Evolutionary conservation across 192 early-diverging fungal species (phyloP).

Genomic region (Helicostylum pulchrum): DNA sequence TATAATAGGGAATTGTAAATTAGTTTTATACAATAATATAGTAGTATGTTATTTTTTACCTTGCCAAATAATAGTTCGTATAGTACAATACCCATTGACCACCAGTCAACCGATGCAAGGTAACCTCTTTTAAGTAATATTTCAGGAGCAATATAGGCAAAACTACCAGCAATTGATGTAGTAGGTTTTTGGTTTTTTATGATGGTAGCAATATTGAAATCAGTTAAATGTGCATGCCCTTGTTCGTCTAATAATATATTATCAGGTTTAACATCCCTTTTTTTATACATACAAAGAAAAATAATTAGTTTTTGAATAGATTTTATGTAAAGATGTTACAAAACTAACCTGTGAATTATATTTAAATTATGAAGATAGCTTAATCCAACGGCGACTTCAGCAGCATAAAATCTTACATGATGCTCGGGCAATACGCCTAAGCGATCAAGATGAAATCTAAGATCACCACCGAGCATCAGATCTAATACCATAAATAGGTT

Average conservation of each 20-base stretch:
- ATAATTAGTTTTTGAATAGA: too few species aligned
- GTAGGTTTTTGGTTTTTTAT: constrained; percentile 63
- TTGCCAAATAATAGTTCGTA: constrained; percentile 77
- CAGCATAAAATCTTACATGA: constrained; percentile 65
- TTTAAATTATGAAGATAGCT: constrained; percentile 63
- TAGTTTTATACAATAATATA: not conserved
- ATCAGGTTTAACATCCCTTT: constrained; percentile 82
- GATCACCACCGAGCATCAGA: constrained; percentile 92
- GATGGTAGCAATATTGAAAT: constrained; percentile 84
- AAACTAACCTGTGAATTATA: constrained; percentile 66
- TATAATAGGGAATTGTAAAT: too few species aligned
- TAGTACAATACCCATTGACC: constrained; percentile 78
- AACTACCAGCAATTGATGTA: constrained; percentile 73
- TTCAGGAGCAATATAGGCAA: constrained; percentile 90
- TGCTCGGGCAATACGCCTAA: constrained; percentile 63
- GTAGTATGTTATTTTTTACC: constrained; percentile 44
- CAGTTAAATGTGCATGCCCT: constrained; percentile 80
- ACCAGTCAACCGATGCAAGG: constrained; percentile 58
- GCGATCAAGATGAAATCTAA: constrained; percentile 84
- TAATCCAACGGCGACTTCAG: constrained; percentile 64
- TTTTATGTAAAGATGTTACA: not conserved
- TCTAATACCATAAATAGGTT: constrained; percentile 92
- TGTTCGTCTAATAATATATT: constrained; percentile 76
- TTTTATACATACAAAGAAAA: not conserved
- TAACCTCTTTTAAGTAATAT: constrained; percentile 60